Base-by-base conservation (phyloP, 163 green algal genomes). In the Scenedesmus sp. region DNA sequence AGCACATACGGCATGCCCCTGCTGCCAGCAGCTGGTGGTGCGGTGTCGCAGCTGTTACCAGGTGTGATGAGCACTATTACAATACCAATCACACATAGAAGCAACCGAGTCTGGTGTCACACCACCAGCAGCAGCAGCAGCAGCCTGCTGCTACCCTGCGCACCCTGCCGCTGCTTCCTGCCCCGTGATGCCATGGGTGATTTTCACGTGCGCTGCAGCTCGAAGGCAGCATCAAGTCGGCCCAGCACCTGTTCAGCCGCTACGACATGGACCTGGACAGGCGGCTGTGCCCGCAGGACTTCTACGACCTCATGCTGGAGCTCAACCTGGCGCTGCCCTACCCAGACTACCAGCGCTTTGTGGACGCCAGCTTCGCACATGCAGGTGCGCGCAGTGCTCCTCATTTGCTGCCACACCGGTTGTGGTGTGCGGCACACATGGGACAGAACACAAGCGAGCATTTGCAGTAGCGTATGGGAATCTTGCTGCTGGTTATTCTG, bases 271-370 rank as follows among this genome's bases (percentile, higher is more conserved):
- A 86, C 83, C 73, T 86, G 40, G 83, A 90, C 37, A 30, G 40
- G 0, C 30, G 42, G n/a, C 83, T 92, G 16, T 59, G 70, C 30
- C 51, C 70, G 73, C 89, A 92, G 72, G 89, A 92, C 83, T 73
- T 87, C 15, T 92, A 92, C 42, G 89, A 92, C 83, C 72, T 92
- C 22, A 70, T 92, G 89, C 56, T 92, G 49, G 89, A 92, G 73
- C 89, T 92, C 20, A 83, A 81, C 37, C 83, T 92, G 26, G 37
- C 89, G 13, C 73, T 92, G 73, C 70, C 89, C 35, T 89, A 90
- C 42, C 83, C 73, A 12, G 83, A 90, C n/a, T 92, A 92, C 73
- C 72, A 89, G 49, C 49, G 30, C 1, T 68, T 92, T 30, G 26
- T 92, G 1, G 83, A 90, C 40, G 56, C 24, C 26, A 65, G 30